Conservation (phyloP, 2,329 filamentous ascomycete species). For the Clonostachys sp. region DNA sequence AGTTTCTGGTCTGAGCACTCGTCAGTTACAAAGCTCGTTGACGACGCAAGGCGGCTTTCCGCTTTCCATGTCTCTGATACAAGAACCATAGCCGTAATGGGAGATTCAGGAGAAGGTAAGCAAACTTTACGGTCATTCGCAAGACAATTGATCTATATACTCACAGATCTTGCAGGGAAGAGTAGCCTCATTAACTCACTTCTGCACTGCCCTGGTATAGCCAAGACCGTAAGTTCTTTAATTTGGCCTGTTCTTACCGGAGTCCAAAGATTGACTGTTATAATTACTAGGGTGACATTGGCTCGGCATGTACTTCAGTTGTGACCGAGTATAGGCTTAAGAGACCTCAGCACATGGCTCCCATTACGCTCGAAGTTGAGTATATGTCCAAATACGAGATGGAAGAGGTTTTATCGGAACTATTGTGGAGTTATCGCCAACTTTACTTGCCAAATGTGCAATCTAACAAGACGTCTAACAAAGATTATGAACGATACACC, state of each 20-base stretch:
- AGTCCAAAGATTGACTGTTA: not conserved
- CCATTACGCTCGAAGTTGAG: constrained; percentile 22
- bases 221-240: constrained; percentile 9
- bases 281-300: constrained; percentile 16
- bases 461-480: constrained; percentile 8
- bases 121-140: not conserved
- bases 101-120: constrained; percentile 15
- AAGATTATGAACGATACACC: constrained; percentile 16
- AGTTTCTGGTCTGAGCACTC: too few species aligned
- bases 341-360: constrained; percentile 9
- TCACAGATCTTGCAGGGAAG: constrained; percentile 8
- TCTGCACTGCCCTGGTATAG: constrained; percentile 19
- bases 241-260: not conserved
- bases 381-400: constrained; percentile 15
- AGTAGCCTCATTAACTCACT: constrained; percentile 28
- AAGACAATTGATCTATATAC: not conserved
- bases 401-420: constrained; percentile 19
- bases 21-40: too few species aligned
- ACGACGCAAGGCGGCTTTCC: not conserved
- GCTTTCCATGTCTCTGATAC: not conserved
- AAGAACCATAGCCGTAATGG: constrained; percentile 5
- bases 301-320: constrained; percentile 24
- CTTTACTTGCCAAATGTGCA: constrained; percentile 15
- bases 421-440: constrained; percentile 22
- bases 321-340: constrained; percentile 26